Base-by-base conservation (phyloP, 2,329 filamentous ascomycete genomes). In the Alternaria ventricosa region DNA sequence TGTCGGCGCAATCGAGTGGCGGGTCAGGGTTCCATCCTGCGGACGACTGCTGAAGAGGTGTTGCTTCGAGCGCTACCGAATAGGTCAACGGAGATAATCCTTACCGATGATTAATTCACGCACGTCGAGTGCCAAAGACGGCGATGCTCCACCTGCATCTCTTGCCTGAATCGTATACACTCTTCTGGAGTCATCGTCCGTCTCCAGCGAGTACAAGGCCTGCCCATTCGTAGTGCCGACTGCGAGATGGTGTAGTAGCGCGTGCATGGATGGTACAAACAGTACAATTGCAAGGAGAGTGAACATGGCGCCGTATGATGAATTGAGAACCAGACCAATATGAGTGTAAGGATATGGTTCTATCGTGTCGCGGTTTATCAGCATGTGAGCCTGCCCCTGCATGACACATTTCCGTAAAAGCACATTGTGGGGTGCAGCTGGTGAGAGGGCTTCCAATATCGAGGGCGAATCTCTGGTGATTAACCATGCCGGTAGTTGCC, bases 101-200 rank as follows among this genome's bases (percentile, higher is more conserved):
- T 13, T 41, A 33, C 13, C 15, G 36, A 33, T 15, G 22, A 44
- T 6, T n/a, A n/a, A 28, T 43, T 0, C 33, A 68, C 68, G 28
- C 25, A 71, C 71, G 62, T 71, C 66, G n/a, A 73, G 55, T 9
- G 57, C 65, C 15, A 73, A 12, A 10, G 69, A 68, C 25, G 71
- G 61, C n/a, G 66, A 66, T 13, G 68, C 49, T 22, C 65, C 67
- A 22, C 61, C 60, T 2, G 65, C 65, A 13, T 66, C 63, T 30
- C 65, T 61, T 0, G 64, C 64, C 7, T 63, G 61, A 41, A 73
- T 62, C 41, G 62, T 56, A 12, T 57, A 57, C 5, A 69, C 46
- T 12, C 23, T 51, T 10, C 62, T 66, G 6, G 63, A 55, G 18
- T 53, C 60, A 55, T 69, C 68, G 20, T 72, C 59, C 22, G 65